These are phyloP conservation scores for Rhododendron ferrugineum DNA, from an alignment of 148 eudicot genomes.

Conservation along the genomic window DNA sequence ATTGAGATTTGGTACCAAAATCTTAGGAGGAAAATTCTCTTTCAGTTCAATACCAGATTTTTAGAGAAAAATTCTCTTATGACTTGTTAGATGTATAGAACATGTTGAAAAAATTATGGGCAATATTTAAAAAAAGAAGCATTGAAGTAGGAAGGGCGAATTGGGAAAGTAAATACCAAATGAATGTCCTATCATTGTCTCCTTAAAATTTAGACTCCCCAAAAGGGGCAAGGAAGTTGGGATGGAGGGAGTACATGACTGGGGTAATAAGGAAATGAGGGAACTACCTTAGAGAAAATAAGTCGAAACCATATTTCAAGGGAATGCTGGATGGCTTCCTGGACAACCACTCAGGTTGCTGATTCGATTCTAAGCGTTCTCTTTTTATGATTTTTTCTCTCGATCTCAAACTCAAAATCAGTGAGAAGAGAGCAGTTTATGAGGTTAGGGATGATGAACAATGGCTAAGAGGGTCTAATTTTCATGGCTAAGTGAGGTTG, in stretches of 20 bases:
- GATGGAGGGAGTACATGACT: neutral
- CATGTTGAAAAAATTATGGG: too few species aligned
- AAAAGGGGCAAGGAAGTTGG: neutral
- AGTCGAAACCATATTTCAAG: neutral
- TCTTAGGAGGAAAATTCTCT: too few species aligned
- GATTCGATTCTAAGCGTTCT: neutral
- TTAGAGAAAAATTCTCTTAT: too few species aligned
- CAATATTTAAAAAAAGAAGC: too few species aligned
- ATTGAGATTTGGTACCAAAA: too few species aligned
- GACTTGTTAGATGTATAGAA: too few species aligned
- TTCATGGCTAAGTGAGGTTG: neutral
- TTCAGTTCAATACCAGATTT: too few species aligned
- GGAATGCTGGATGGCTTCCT: neutral
- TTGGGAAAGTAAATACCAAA: neutral
- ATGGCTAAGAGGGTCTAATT: neutral
- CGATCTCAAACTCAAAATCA: neutral
- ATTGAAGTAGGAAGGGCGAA: neutral
- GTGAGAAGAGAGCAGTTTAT: neutral
- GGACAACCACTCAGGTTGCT: neutral
- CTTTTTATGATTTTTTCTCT: neutral
- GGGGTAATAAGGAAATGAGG: neutral
- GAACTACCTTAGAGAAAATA: neutral
- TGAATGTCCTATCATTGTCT: neutral
- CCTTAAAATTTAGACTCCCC: neutral
- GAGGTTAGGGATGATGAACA: neutral